Evolutionary conservation across 2,329 filamentous ascomycete genomes (phyloP).

Genomic region (Cryphonectria radicalis): DNA sequence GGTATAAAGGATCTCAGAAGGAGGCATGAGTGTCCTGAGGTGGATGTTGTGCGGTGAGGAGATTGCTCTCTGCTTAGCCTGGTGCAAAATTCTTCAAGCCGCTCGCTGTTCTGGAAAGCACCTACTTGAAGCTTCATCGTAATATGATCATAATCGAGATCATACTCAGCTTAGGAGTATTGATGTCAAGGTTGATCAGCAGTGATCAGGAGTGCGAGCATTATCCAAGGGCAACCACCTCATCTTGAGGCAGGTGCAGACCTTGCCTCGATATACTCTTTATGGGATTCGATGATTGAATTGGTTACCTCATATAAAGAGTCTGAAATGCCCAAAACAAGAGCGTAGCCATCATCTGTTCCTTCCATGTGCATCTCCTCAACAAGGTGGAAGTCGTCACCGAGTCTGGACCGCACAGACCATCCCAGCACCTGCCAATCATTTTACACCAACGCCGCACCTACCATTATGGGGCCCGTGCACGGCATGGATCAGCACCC

Average conservation of each 20-base stretch:
- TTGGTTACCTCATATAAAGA: too few relatives aligned
- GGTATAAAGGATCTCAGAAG: neutral
- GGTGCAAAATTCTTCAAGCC: neutral
- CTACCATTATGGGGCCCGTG: neutral
- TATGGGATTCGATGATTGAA: neutral
- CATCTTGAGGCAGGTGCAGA: neutral
- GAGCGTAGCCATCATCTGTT: too few relatives aligned
- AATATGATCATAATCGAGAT: too few relatives aligned
- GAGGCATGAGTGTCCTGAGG: neutral
- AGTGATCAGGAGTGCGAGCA: neutral
- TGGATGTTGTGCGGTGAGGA: neutral
- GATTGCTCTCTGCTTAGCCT: neutral
- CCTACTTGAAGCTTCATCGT: too few relatives aligned
- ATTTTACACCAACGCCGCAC: constrained; percentile 1
- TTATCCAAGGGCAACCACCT: neutral
- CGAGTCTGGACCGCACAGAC: neutral
- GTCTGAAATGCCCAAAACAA: too few relatives aligned
- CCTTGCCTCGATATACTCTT: neutral
- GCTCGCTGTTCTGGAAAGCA: too few relatives aligned
- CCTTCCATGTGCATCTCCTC: neutral
- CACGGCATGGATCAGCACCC: neutral
- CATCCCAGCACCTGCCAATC: neutral
- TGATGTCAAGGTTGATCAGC: neutral
- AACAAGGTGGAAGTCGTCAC: neutral
- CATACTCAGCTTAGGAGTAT: neutral